Evolutionary conservation across 768 basidiomycete genomes (phyloP).

Genomic region (Mycena venus): DNA sequence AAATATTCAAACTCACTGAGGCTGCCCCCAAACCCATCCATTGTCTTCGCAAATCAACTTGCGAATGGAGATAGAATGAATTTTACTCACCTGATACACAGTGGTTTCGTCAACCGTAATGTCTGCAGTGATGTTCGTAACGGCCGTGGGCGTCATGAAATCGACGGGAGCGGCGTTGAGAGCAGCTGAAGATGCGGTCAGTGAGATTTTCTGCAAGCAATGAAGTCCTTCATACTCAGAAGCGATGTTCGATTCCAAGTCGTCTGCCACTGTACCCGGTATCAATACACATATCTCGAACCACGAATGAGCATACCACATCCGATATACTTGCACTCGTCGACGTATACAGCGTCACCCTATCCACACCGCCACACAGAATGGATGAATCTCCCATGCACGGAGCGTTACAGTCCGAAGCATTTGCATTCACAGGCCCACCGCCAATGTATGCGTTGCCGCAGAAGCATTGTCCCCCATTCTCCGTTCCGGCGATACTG

Average conservation of each 20-base stretch:
- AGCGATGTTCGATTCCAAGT: constrained; percentile 6
- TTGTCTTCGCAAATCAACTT: constrained; percentile 28
- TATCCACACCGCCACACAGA: background rate
- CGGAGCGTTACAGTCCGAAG: constrained; percentile 1
- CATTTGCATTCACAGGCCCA: background rate
- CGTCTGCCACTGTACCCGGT: constrained; percentile 15
- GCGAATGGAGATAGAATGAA: background rate
- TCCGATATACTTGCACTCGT: constrained; percentile 4
- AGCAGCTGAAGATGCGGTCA: background rate
- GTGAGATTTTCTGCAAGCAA: background rate
- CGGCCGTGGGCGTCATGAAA: constrained; percentile 52
- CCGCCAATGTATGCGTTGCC: constrained; percentile 24
- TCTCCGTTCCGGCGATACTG: constrained; percentile 18
- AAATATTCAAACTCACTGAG: constrained; percentile 49
- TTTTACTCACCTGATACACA: constrained; percentile 48
- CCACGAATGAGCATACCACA: background rate
- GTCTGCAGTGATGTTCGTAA: constrained; percentile 50
- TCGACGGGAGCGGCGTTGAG: background rate
- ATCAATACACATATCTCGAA: background rate
- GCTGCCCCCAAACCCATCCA: constrained; percentile 60
- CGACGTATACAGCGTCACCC: background rate
- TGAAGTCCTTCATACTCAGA: background rate
- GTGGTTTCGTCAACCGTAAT: constrained; percentile 56
- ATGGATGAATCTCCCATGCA: background rate
- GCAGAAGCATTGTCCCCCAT: constrained; percentile 24